Base-by-base conservation (phyloP, 2,329 filamentous ascomycete species). In the Penicillium verrucosum region DNA sequence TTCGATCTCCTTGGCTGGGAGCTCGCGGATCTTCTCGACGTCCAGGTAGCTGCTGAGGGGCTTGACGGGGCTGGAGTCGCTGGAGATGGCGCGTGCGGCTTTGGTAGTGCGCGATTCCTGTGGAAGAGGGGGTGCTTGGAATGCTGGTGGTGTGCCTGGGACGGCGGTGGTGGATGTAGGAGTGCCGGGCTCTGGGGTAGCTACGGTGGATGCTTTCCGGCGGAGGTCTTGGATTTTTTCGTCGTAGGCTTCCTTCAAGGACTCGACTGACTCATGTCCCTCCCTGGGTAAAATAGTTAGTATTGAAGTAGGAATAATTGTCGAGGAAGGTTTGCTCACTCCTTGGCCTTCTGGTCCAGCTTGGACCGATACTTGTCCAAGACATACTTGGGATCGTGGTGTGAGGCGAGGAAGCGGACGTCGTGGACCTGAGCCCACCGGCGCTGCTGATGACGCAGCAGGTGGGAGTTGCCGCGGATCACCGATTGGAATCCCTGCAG, bases 391-490 rank as follows among this genome's bases (percentile, higher is more conserved):
- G 87, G 81, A 56, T 85, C 79, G 56, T 85, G 84, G 60, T 92
- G 89, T 16, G 91, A 94, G 59, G 89, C 89, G 44, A 96, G 83
- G 80, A 93, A 96, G 62, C 92, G 90, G 46, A 96, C 87, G 75
- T 97, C 90, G 74, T 95, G 90, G 30, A 97, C 92, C 68, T 90
- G 90, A 2, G 93, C 93, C 89, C 90, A 95, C 72, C 92, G 86
- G 54, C 88, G 85, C 75, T 97, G 93, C 52, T 72, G 68, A 18
- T 47, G 43, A 2, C 69, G 68, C 47, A 69, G 61, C 8, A 74
- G 67, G 16, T 67, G 66, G 5, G 62, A 62, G 7, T 63, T 65
- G 16, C 60, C 63, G 34, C 70, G 68, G 11, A 75, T 54, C 32
- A 84, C 65, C 57, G 80, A 76, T 38, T 82, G 82, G 38, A 86